These are phyloP conservation scores for Verticillium zaregamsianum DNA, from an alignment of 2,329 filamentous ascomycete species.

Conservation along the genomic window DNA sequence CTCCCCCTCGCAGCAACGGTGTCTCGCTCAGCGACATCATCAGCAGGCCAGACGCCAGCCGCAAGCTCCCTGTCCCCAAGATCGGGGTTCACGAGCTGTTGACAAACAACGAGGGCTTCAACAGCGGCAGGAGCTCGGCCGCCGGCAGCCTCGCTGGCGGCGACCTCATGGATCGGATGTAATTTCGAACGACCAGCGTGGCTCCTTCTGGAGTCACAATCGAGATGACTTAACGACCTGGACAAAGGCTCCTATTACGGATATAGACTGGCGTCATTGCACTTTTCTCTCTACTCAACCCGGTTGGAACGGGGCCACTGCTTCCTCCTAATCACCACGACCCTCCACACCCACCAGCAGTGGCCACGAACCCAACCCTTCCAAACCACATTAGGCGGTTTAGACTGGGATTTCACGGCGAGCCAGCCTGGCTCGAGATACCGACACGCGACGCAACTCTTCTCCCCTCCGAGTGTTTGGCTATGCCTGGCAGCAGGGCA, in stretches of 20 bases:
- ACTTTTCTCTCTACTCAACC: slow-evolving; percentile 3
- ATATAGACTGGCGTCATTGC: slow-evolving; percentile 30
- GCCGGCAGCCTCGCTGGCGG: slow-evolving; percentile 73
- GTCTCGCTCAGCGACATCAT: slow-evolving; percentile 91
- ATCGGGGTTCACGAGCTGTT: slow-evolving; percentile 86
- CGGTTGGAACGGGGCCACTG: not conserved
- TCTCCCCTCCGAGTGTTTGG: not conserved
- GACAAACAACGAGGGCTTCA: slow-evolving; percentile 60
- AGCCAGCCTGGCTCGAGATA: not conserved
- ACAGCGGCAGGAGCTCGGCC: slow-evolving; percentile 73
- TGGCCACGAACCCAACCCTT: not conserved
- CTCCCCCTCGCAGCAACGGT: slow-evolving; percentile 51
- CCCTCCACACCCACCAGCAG: not conserved
- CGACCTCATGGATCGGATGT: slow-evolving; percentile 58
- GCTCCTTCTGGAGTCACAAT: slow-evolving; percentile 15
- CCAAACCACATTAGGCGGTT: not conserved
- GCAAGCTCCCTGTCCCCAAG: slow-evolving; percentile 88
- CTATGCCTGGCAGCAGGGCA: not conserved
- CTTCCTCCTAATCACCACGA: not conserved
- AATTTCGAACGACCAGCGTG: slow-evolving; percentile 18
- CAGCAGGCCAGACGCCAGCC: slow-evolving; percentile 76
- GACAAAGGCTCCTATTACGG: slow-evolving; percentile 33
- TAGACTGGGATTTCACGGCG: not conserved
- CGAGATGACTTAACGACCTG: slow-evolving; percentile 28
- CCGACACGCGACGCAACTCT: not conserved